Conservation (phyloP, 768 basidiomycete species). For the Serendipita vermifera region DNA sequence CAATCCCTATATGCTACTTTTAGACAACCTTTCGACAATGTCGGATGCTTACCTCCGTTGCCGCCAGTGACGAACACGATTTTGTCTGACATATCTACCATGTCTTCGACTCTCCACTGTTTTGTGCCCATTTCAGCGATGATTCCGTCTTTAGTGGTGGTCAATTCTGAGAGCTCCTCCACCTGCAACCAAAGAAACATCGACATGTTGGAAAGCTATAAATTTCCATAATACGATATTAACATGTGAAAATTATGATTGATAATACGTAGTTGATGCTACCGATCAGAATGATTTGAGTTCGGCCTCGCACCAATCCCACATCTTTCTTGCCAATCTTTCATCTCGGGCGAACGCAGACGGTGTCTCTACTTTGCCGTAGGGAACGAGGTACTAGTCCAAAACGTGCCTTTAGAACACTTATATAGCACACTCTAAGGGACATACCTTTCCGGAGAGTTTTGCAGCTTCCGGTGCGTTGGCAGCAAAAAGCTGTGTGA, state of each 20-base stretch:
- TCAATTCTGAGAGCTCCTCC: too few species aligned
- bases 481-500: conserved; percentile 12
- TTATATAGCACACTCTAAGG: background rate
- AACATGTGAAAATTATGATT: too few species aligned
- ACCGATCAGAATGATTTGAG: background rate
- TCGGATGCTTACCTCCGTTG: background rate
- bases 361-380: background rate
- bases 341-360: background rate
- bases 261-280: too few species aligned
- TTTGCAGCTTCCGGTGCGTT: conserved; percentile 9
- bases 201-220: too few species aligned
- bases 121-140: too few species aligned
- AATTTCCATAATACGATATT: too few species aligned
- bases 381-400: background rate
- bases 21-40: background rate
- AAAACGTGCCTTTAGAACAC: background rate
- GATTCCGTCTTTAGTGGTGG: too few species aligned
- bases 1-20: background rate
- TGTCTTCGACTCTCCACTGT: background rate
- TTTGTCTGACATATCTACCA: background rate
- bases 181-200: too few species aligned
- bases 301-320: conserved; percentile 1
- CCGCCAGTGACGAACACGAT: background rate
- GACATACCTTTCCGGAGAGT: conserved; percentile 11
- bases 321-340: background rate